These are phyloP conservation scores for Stephanodiscus triporus DNA, from an alignment of 108 stramenopile species.

Conservation along the genomic window DNA sequence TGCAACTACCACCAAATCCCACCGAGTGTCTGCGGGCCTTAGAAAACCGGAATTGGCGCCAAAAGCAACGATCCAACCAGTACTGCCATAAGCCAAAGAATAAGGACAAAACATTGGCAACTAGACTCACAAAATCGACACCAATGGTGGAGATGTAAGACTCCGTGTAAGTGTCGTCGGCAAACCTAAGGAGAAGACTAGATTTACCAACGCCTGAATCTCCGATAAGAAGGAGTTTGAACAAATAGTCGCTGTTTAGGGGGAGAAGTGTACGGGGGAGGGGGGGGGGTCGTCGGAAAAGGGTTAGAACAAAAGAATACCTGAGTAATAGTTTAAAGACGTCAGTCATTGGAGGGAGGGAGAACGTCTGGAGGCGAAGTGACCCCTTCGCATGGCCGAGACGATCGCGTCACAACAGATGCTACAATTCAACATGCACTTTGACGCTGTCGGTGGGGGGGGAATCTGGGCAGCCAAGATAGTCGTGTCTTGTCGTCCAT, in stretches of 20 bases:
- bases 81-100: neutral
- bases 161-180: constrained; percentile 98
- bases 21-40: too few species aligned
- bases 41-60: neutral
- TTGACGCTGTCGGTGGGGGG: neutral
- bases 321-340: neutral
- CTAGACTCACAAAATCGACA: constrained; percentile 94
- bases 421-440: neutral
- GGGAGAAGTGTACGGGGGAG: neutral
- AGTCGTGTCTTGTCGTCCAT: neutral
- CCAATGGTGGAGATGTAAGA: constrained; percentile 99
- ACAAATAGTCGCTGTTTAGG: constrained; percentile 84
- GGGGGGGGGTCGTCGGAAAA: neutral
- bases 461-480: neutral
- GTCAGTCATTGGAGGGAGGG: neutral
- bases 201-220: constrained; percentile 96
- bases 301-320: neutral
- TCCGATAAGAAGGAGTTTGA: constrained; percentile 95
- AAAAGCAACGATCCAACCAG: neutral
- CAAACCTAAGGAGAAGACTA: constrained; percentile 90
- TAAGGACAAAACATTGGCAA: constrained; percentile 4
- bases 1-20: neutral
- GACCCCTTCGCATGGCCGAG: neutral
- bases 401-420: neutral
- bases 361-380: too few species aligned